These are phyloP conservation scores for Hirsutella thompsonii DNA, from an alignment of 2,329 filamentous ascomycete genomes.

Conservation along the genomic window DNA sequence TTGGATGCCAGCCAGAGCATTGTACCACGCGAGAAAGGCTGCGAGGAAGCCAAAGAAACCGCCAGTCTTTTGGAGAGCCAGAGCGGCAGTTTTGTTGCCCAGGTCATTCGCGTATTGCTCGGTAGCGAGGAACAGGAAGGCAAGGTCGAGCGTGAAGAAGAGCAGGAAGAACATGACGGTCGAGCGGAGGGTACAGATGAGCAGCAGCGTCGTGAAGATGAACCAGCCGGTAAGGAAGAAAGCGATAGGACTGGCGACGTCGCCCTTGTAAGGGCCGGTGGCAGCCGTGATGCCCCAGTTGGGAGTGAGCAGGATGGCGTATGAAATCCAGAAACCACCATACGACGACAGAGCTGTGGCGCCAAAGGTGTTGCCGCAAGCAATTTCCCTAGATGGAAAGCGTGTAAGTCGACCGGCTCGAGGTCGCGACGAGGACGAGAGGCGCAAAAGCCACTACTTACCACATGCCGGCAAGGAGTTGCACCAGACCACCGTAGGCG, in stretches of 20 bases:
- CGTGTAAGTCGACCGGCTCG: not conserved
- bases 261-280: conserved; percentile 31
- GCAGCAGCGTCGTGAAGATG: conserved; percentile 67
- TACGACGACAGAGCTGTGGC: conserved; percentile 71
- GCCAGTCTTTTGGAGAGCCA: conserved; percentile 51
- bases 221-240: conserved; percentile 73
- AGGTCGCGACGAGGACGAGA: not conserved
- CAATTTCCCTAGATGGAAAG: conserved; percentile 54
- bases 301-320: conserved; percentile 59
- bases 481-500: conserved; percentile 65
- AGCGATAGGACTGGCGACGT: conserved; percentile 46
- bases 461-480: conserved; percentile 80
- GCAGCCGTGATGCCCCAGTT: conserved; percentile 43
- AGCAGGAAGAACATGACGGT: conserved; percentile 67
- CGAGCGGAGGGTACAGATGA: conserved; percentile 63
- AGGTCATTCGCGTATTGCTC: conserved; percentile 45
- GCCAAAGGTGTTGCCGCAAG: conserved; percentile 77
- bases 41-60: conserved; percentile 71
- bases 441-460: conserved; percentile 33
- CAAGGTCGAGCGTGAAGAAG: conserved; percentile 64
- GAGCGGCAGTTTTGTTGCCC: conserved; percentile 29
- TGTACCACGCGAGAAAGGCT: conserved; percentile 79
- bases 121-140: conserved; percentile 61
- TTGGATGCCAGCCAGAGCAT: conserved; percentile 69
- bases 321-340: conserved; percentile 73